Evolutionary conservation across 257 asterid species (phyloP), one percentile per base, ranked within the genome.

Genomic region (Ocimum tenuiflorum): DNA sequence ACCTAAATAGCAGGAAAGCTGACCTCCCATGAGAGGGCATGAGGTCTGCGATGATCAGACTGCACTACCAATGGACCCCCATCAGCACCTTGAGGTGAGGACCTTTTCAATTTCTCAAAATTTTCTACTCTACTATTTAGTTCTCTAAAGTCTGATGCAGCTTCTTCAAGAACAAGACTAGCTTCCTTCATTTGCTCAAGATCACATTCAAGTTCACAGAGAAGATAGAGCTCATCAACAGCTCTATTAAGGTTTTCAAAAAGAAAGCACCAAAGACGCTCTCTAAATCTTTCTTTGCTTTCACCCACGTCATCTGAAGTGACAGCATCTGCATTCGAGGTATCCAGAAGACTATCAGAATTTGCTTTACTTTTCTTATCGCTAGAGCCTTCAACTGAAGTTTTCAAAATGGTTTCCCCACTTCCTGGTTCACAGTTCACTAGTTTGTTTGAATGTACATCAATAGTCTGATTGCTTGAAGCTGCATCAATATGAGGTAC

Each of bases 1-100:
- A 24, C 39, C 51, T 46, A 49, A 10, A 24, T 1, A 74, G 68
- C 52, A 70, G 14, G 74, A 67, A 64, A 27, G 72, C 96, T 81
- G 46, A 94, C 99, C 96, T 94, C 99, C 99, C 99, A 94, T 46
- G 99, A 94, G 61, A 94, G 95, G 60, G 99, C 97, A 83, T 94
- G 99, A 74, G 99, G 97, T 76, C 99, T 81, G 66, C 99, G 99
- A 70, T 94, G 91, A 82, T 90, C 96, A 74, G 92, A 82, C 80
- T 86, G 94, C 85, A 90, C 41, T 52, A 78, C 66, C 50, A 82
- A 33, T 29, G 86, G 73, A 49, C 87, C 72, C 67, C 82, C 94
- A 58, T 85, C 97, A 76, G 65, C 76, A 59, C 73, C 79, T 60
- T 66, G 80, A 78, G 86, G 76, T 38, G 79, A 69, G 29, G 87